Base-by-base conservation (phyloP, 768 basidiomycete species). In the Saitozyma sp. region DNA sequence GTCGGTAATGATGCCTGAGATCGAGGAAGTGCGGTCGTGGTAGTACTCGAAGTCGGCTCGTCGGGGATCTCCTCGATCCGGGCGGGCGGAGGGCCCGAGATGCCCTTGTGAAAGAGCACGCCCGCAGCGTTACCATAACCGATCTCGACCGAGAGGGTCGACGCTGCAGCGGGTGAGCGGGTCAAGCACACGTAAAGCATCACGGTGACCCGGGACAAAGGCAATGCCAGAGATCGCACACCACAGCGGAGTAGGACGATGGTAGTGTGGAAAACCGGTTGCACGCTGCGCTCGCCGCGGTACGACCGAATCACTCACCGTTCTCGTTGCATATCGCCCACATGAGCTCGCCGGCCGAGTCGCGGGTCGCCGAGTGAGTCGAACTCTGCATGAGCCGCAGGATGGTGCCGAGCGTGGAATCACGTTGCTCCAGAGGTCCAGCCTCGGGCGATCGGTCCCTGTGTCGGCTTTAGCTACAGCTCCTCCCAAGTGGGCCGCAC, bases 61-160 rank as follows among this genome's bases (percentile, higher is more conserved):
- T 64, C 55, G 17, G 61, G 63, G 49, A 79, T 55, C 52, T 76
- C 70, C 42, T 63, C 58, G 39, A 76, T 71, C 19, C 58, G 61
- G 14, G 71, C 77, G 11, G 65, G 42, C n/a, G 76, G 68, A 0
- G 73, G 73, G 14, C 61, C 63, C 6, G 69, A 43, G 69, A 98
- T 84, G 14, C 92, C 93, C 74, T 92, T 94, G 75, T 89, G 87
- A 82, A 92, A 94, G 29, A 99, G 83, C 83, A 92, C 90, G 0
- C 96, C 96, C 0, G 93, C 92, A 48, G 93, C 92, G 75, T 93
- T 93, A 48, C 95, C 95, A 70, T 99, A 99, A 8, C 95, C 95
- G 56, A 96, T 84, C 50, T 89, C 85, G 5, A 86, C 84, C n/a
- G 86, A 85, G 14, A 98, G 82, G 0, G 83, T 85, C 6, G 84